These are phyloP conservation scores for Stromatinia cepivora DNA, from an alignment of 2,329 filamentous ascomycete genomes.

Conservation along the genomic window DNA sequence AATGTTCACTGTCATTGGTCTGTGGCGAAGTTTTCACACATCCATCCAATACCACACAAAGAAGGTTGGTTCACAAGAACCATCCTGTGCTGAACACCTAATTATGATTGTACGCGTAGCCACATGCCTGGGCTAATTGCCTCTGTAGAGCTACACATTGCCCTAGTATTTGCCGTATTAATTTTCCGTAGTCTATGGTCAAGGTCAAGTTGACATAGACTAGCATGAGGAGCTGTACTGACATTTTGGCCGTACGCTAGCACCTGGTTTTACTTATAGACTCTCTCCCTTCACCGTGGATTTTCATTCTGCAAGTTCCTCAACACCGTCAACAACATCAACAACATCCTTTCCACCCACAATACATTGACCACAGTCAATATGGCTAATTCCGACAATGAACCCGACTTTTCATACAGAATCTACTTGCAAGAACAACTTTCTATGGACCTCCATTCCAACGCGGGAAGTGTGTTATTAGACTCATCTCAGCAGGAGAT, in stretches of 20 bases:
- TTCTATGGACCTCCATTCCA: background rate
- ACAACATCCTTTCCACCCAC: background rate
- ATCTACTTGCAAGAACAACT: background rate
- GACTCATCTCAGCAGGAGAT: background rate
- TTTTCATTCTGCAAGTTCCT: background rate
- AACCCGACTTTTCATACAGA: background rate
- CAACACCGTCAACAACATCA: background rate
- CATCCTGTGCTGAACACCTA: no score
- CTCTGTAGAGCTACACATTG: no score
- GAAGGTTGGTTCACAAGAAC: no score
- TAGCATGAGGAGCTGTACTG: background rate
- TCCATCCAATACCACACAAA: no score
- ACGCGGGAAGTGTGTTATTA: background rate
- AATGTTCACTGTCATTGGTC: no score
- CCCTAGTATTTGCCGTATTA: no score
- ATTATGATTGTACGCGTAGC: no score
- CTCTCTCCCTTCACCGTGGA: background rate
- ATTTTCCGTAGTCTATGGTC: background rate
- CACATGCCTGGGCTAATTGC: no score
- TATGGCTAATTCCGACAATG: background rate
- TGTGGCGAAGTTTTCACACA: no score
- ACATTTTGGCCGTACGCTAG: no score
- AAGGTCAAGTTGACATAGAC: background rate
- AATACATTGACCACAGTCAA: background rate
- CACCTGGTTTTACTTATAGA: background rate